phyloP scores from a whole-genome alignment of 441 rosid species.

The Breynia disticha region DNA sequence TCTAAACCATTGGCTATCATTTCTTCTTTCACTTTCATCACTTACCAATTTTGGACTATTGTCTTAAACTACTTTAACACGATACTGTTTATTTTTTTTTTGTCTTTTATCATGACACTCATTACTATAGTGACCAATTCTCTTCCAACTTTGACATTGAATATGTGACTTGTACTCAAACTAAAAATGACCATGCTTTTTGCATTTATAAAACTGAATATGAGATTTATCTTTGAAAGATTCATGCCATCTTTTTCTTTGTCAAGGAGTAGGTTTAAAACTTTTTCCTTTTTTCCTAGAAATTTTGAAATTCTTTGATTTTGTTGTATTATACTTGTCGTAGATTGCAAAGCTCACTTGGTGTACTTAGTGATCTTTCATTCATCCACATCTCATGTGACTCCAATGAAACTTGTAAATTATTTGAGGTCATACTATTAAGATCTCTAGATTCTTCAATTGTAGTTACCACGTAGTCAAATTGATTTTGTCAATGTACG shows the following conservation, averaged over 20 bases:
- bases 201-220: too few species aligned
- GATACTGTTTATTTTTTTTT: neutral
- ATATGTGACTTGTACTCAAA: conserved; percentile 2
- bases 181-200: too few species aligned
- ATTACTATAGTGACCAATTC: conserved; percentile 3
- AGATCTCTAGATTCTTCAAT: conserved; percentile 1
- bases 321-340: neutral
- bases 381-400: conserved; percentile 5
- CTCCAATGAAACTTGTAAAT: conserved; percentile 7
- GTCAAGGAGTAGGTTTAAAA: neutral
- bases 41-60: neutral
- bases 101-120: conserved; percentile 1
- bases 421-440: neutral
- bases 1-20: too few species aligned
- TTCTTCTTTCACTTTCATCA: too few species aligned
- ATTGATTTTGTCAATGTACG: neutral
- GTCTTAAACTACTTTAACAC: neutral
- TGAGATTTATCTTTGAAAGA: neutral
- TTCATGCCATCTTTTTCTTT: neutral
- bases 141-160: conserved; percentile 2
- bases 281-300: neutral
- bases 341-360: neutral
- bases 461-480: neutral
- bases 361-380: neutral
- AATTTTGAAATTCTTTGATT: neutral